Percentiles rank a stretch among this genome's conserved stretches.
These are phyloP conservation scores for Solanum chacoense DNA, from an alignment of 305 asterid species.

Conservation along the genomic window DNA sequence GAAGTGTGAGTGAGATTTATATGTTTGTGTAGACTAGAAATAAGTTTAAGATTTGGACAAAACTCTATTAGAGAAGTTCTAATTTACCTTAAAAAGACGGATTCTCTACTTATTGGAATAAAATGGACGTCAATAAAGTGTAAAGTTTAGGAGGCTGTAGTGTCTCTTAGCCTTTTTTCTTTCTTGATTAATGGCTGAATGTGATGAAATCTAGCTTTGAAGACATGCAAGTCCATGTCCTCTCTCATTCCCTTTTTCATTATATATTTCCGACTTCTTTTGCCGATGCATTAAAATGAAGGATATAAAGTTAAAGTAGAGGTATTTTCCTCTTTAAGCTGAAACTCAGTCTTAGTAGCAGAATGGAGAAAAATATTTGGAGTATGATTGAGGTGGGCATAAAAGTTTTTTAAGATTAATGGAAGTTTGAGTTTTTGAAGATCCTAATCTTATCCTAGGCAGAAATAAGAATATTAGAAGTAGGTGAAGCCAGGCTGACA, in stretches of 20 bases:
- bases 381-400: not conserved
- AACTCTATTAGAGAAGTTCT: not conserved
- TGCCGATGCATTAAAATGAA: not conserved
- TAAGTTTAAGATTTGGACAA: not conserved
- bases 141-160: not conserved
- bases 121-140: not conserved
- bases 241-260: not conserved
- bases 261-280: not conserved
- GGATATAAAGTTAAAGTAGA: not conserved
- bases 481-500: not conserved
- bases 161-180: not conserved
- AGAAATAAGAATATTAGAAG: not conserved
- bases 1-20: not conserved
- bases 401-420: not conserved
- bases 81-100: not conserved
- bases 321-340: not conserved
- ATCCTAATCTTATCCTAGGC: not conserved
- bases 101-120: not conserved
- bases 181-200: not conserved
- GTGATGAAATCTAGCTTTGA: not conserved
- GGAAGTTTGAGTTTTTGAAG: not conserved
- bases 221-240: not conserved
- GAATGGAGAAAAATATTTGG: not conserved
- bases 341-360: not conserved
- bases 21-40: not conserved